Conservation (phyloP, 495 filamentous ascomycete genomes). For the Penicillium fimorum region DNA sequence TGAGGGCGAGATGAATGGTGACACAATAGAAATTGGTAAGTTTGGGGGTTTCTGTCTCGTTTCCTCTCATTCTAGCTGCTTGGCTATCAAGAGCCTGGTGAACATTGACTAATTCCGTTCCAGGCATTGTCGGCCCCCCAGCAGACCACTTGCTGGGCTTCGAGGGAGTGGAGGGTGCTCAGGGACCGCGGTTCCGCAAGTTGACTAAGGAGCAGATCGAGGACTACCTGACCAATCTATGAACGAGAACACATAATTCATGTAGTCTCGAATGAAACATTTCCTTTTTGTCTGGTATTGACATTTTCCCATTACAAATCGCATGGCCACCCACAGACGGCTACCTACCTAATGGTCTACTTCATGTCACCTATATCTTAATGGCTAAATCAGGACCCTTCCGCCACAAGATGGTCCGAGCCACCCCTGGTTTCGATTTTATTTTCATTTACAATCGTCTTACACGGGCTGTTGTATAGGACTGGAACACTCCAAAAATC, state of each 20-base stretch:
- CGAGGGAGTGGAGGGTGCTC: conserved; percentile 86
- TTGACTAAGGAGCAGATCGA: conserved; percentile 97
- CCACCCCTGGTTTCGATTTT: not conserved
- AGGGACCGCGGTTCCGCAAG: conserved; percentile 92
- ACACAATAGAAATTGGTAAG: conserved; percentile 97
- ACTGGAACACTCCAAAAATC: not conserved
- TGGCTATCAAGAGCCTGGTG: not conserved
- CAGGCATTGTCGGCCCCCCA: conserved; percentile 92
- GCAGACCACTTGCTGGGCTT: conserved; percentile 89
- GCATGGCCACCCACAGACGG: conserved; percentile 11
- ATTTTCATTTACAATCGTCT: not conserved
- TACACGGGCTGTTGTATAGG: not conserved
- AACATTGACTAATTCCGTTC: conserved; percentile 8
- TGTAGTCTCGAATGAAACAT: conserved; percentile 27
- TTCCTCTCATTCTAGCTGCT: not conserved
- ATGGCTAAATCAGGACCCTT: not conserved
- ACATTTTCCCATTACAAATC: conserved; percentile 13
- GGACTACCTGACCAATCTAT: conserved; percentile 97
- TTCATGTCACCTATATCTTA: not conserved
- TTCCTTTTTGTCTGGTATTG: conserved; percentile 22
- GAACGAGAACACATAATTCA: conserved; percentile 19
- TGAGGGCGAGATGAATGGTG: conserved; percentile 98
- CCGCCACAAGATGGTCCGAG: not conserved
- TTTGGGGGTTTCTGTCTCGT: conserved; percentile 1
- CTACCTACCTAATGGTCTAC: not conserved